Percentiles rank a stretch among this genome's conserved stretches.
phyloP scores from a whole-genome alignment of 495 filamentous ascomycete genomes.

The Tuber brumale region DNA sequence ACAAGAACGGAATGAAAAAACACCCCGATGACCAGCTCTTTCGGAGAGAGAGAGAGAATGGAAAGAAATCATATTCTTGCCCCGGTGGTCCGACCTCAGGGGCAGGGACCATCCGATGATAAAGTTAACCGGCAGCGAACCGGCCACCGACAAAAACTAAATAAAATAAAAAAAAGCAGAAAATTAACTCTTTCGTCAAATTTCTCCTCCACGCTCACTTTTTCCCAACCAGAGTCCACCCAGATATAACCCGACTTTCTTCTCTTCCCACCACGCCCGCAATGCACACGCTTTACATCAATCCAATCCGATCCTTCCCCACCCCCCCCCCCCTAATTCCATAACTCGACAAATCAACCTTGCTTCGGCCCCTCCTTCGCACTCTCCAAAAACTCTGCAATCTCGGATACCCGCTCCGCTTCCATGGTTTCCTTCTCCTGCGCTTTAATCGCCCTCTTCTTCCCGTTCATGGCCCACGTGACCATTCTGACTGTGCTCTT shows the following conservation, averaged over 20 bases:
- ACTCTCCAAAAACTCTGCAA: not conserved
- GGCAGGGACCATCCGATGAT: not conserved
- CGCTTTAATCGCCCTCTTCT: not conserved
- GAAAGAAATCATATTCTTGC: too few species aligned
- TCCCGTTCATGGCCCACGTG: slow-evolving; percentile 2
- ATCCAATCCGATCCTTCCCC: not conserved
- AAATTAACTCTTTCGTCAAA: not conserved
- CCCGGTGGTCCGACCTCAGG: too few species aligned
- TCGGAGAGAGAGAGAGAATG: too few species aligned
- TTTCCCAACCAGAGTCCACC: not conserved
- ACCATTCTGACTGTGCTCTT: slow-evolving; percentile 5
- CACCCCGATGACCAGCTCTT: too few species aligned
- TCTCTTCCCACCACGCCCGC: not conserved
- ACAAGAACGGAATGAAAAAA: too few species aligned
- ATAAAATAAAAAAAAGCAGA: not conserved
- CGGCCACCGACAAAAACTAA: not conserved
- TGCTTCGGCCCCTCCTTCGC: not conserved
- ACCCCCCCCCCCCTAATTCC: not conserved
- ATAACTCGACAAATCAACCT: not conserved
- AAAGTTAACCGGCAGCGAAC: not conserved
- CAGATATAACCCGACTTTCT: not conserved
- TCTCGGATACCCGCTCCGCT: not conserved
- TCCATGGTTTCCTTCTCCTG: not conserved
- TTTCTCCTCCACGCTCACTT: not conserved
- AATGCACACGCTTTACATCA: not conserved